Percentiles rank a stretch among this genome's conserved stretches.
phyloP scores from a whole-genome alignment of 2,329 filamentous ascomycete genomes.

The Botryotinia narcissicola region DNA sequence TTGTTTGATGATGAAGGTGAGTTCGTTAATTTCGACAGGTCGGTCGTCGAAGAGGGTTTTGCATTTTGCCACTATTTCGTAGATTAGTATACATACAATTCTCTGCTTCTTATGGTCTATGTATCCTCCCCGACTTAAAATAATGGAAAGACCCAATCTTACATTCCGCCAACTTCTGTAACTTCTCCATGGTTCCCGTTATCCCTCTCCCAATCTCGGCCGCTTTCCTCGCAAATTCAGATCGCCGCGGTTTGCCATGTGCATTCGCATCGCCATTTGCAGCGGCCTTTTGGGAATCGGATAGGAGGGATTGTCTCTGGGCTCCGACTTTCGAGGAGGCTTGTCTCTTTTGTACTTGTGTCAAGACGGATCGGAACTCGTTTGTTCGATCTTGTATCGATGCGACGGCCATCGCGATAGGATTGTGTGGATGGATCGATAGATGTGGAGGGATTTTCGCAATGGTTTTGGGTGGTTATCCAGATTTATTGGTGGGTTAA shows the following conservation, averaged over 20 bases:
- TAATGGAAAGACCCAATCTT: conserved; percentile 37
- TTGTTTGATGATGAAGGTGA: conserved; percentile 98
- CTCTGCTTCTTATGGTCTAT: neutral
- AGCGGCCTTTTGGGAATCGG: conserved; percentile 66
- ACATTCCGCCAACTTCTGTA: conserved; percentile 88
- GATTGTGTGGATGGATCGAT: neutral
- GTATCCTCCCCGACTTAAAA: neutral
- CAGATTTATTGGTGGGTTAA: conserved; percentile 14
- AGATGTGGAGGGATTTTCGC: conserved; percentile 16
- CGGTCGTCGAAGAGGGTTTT: conserved; percentile 97
- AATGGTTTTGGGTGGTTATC: conserved; percentile 4
- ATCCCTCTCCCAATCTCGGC: conserved; percentile 92
- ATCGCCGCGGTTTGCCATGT: conserved; percentile 57
- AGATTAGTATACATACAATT: neutral
- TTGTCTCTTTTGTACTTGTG: conserved; percentile 78
- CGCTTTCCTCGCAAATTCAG: conserved; percentile 89
- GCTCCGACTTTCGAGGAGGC: conserved; percentile 72
- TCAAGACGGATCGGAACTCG: conserved; percentile 90
- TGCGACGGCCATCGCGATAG: conserved; percentile 55
- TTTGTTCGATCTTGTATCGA: conserved; percentile 95
- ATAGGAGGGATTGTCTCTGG: conserved; percentile 78
- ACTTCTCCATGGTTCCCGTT: conserved; percentile 86
- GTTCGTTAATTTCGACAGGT: conserved; percentile 93
- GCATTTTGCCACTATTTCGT: conserved; percentile 72
- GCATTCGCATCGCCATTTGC: conserved; percentile 51